Evolutionary conservation across 2,329 filamentous ascomycete species (phyloP).

Genomic region (Lasiodiplodia theobromae): DNA sequence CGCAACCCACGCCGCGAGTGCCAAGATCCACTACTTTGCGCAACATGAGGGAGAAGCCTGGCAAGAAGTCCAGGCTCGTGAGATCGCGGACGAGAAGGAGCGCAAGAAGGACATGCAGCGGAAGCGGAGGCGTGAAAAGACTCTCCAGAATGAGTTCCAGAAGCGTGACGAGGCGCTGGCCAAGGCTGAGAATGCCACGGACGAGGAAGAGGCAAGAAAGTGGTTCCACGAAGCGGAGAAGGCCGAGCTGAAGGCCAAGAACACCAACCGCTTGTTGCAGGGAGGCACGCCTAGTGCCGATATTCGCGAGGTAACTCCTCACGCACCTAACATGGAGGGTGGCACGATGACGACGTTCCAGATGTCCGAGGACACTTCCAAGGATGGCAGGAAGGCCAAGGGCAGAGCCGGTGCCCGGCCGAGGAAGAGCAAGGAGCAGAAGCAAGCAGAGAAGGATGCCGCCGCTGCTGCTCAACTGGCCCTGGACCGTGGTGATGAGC

Average conservation of each 20-base stretch:
- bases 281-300: conserved; percentile 79
- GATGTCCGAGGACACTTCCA: conserved; percentile 62
- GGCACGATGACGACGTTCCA: conserved; percentile 87
- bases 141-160: conserved; percentile 84
- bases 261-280: conserved; percentile 85
- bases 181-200: conserved; percentile 77
- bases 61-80: conserved; percentile 85
- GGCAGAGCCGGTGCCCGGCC: conserved; percentile 67
- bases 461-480: conserved; percentile 89
- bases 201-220: conserved; percentile 82
- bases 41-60: conserved; percentile 81
- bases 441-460: conserved; percentile 73
- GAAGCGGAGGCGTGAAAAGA: conserved; percentile 93
- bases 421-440: conserved; percentile 85
- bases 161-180: conserved; percentile 83
- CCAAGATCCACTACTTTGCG: conserved; percentile 77
- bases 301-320: conserved; percentile 72
- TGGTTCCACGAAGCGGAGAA: conserved; percentile 86
- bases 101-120: conserved; percentile 99
- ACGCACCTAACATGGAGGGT: conserved; percentile 83
- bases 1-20: conserved; percentile 70
- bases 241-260: conserved; percentile 89
- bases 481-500: conserved; percentile 77
- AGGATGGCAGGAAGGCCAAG: conserved; percentile 54
- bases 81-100: conserved; percentile 94